Evolutionary conservation across 1,284 basidiomycete genomes (phyloP).

Genomic region (Cryptococcus neoformans): DNA sequence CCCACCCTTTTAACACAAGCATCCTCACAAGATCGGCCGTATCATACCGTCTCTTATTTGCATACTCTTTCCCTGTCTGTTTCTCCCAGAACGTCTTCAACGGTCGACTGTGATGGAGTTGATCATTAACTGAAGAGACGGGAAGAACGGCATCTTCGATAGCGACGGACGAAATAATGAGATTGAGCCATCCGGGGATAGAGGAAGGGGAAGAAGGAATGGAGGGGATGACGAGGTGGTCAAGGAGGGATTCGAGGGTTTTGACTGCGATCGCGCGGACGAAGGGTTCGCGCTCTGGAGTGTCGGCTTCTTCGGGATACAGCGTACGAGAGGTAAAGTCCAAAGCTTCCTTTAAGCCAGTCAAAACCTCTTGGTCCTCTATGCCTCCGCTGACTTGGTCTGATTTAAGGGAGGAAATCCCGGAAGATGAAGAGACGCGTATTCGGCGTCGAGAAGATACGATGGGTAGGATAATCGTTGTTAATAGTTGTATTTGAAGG

Average conservation of each 20-base stretch:
- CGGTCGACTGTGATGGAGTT: no score
- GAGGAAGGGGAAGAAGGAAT: constrained; percentile 61
- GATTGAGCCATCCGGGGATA: constrained; percentile 61
- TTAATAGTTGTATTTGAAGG: constrained; percentile 17
- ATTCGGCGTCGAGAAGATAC: neutral
- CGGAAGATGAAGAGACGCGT: neutral
- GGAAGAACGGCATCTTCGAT: constrained; percentile 56
- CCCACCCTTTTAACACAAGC: constrained; percentile 16
- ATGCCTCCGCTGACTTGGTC: neutral
- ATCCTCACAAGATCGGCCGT: constrained; percentile 15
- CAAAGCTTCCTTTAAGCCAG: constrained; percentile 16
- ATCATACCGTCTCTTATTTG: constrained; percentile 13
- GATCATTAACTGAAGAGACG: neutral
- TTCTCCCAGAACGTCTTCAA: constrained; percentile 43
- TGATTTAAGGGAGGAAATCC: constrained; percentile 6
- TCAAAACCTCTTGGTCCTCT: constrained; percentile 10
- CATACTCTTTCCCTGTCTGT: constrained; percentile 51
- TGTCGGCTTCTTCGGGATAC: constrained; percentile 1
- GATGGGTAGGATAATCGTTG: constrained; percentile 21
- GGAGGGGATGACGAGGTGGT: constrained; percentile 61
- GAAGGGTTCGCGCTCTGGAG: constrained; percentile 15
- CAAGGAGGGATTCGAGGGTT: constrained; percentile 54
- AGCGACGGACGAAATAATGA: constrained; percentile 57
- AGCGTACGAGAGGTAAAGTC: constrained; percentile 16
- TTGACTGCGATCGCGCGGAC: constrained; percentile 5